Evolutionary conservation across 1,284 basidiomycete species (phyloP).

Genomic region (Trametes sp.): DNA sequence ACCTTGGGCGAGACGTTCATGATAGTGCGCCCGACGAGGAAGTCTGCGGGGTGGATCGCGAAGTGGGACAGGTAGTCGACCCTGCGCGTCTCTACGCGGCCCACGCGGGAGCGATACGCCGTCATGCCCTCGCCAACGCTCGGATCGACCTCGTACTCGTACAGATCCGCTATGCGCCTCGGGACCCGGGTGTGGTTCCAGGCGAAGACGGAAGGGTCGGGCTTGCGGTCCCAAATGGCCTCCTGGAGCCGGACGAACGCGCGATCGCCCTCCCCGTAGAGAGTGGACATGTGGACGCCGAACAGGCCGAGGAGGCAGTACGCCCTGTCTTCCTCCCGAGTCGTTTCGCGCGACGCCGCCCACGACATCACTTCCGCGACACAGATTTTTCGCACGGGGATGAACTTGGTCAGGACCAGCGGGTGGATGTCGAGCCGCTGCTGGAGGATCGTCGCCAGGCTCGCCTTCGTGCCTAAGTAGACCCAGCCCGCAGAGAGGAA

Average conservation of each 20-base stretch:
- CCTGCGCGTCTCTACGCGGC: not conserved
- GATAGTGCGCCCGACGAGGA: not conserved
- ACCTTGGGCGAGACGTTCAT: not conserved
- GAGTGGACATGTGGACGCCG: slow-evolving; percentile 4
- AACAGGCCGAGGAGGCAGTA: slow-evolving; percentile 16
- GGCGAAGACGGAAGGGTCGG: not conserved
- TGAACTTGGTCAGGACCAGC: not conserved
- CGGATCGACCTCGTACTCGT: not conserved
- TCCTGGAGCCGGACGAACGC: not conserved
- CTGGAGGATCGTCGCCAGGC: slow-evolving; percentile 1
- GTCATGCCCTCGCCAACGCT: not conserved
- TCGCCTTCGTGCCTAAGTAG: slow-evolving; percentile 6
- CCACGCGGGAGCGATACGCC: not conserved
- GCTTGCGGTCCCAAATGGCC: not conserved
- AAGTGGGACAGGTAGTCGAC: not conserved
- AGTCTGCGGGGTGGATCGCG: not conserved
- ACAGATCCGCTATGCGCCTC: not conserved
- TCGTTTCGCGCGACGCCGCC: slow-evolving; percentile 1
- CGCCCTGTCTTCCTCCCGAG: slow-evolving; percentile 7
- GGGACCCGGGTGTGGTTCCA: not conserved
- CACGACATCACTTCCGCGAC: slow-evolving; percentile 9
- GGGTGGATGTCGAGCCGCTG: not conserved
- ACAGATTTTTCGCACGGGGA: not conserved
- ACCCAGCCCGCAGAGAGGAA: slow-evolving; percentile 9
- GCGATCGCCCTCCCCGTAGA: slow-evolving; percentile 13